Evolutionary conservation across 306 rosid genomes (phyloP).

Genomic region (Pachyrhizus erosus): DNA sequence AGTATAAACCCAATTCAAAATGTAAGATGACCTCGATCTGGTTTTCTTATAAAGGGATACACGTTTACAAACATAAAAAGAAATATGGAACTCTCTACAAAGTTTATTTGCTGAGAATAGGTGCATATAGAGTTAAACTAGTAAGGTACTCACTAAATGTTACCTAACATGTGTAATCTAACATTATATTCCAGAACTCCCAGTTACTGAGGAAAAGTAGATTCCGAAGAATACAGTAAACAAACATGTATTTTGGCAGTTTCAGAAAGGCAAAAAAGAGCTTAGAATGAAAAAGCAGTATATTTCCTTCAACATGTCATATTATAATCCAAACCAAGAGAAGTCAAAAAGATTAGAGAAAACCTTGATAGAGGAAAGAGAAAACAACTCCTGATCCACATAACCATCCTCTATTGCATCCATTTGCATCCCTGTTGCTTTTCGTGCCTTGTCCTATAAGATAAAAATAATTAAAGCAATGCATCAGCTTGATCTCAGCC

Average conservation of each 20-base stretch:
- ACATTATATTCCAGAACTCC: background rate
- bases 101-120: background rate
- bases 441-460: constrained; percentile 80
- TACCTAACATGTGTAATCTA: background rate
- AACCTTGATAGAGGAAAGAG: constrained; percentile 93
- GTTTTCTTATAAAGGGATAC: background rate
- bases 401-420: constrained; percentile 85
- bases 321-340: constrained; percentile 7
- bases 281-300: background rate
- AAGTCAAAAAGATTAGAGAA: constrained; percentile 30
- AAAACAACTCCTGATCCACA: constrained; percentile 75
- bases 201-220: background rate
- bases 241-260: background rate
- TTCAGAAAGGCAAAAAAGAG: no score
- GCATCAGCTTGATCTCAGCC: constrained; percentile 29
- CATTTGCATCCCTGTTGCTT: constrained; percentile 86
- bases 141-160: background rate
- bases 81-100: background rate
- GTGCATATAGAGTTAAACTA: background rate
- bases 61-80: background rate
- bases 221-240: background rate
- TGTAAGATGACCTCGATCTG: background rate
- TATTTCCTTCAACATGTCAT: background rate
- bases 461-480: constrained; percentile 31
- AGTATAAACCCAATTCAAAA: constrained; percentile 15